These are phyloP conservation scores for Candida gorgasii DNA, from an alignment of 805 yeast species.

Conservation along the genomic window DNA sequence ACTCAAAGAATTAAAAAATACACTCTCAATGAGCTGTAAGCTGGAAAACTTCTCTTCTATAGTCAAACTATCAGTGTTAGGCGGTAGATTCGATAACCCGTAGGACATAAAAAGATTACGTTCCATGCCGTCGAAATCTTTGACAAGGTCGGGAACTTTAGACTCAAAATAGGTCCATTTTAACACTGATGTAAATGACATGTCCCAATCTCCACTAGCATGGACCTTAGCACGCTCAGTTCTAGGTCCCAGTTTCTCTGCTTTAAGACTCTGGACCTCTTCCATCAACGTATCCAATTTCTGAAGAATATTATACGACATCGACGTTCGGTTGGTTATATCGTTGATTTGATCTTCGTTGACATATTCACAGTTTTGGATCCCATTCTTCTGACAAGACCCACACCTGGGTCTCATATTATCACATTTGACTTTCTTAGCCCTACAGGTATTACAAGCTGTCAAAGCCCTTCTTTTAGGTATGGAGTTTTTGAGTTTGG, in stretches of 20 bases:
- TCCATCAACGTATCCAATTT: conserved; percentile 32
- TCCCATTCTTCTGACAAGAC: conserved; percentile 30
- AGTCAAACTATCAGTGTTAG: background rate
- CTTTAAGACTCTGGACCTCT: conserved; percentile 23
- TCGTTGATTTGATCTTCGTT: conserved; percentile 27
- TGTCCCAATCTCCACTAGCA: conserved; percentile 28
- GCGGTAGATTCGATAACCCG: background rate
- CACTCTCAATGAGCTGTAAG: conserved; percentile 19
- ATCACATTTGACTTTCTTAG: conserved; percentile 39
- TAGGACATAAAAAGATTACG: conserved; percentile 6
- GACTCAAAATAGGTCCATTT: conserved; percentile 27
- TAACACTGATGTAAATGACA: conserved; percentile 31
- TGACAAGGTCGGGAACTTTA: conserved; percentile 13
- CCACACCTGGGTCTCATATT: conserved; percentile 37
- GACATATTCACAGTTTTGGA: conserved; percentile 28
- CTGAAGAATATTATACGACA: conserved; percentile 25
- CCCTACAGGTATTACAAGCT: conserved; percentile 39
- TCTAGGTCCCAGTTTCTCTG: conserved; percentile 1
- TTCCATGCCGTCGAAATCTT: conserved; percentile 10
- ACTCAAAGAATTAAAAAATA: conserved; percentile 15
- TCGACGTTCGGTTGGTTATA: conserved; percentile 24
- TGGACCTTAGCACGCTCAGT: background rate
- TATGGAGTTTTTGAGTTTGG: conserved; percentile 1
- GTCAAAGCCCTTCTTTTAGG: conserved; percentile 35
- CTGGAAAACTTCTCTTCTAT: conserved; percentile 17